Conservation (phyloP, 2,329 filamentous ascomycete species). For the Nemania sp. region DNA sequence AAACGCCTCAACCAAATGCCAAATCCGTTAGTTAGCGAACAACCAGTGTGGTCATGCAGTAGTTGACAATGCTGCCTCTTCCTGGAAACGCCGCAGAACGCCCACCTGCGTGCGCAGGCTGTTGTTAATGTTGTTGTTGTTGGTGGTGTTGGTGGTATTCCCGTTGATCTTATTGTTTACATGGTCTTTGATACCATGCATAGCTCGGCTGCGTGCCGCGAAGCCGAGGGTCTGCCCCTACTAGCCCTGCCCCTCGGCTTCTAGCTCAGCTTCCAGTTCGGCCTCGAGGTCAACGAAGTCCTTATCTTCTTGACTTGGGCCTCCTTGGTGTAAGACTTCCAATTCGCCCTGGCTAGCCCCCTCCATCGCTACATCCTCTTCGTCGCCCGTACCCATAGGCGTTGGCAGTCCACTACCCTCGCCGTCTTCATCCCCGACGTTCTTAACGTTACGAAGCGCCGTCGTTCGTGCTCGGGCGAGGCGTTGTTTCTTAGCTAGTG, state of each 20-base stretch:
- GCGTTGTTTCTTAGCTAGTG: constrained; percentile 47
- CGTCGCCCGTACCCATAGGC: constrained; percentile 45
- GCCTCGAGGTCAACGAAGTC: constrained; percentile 52
- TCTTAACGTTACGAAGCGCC: constrained; percentile 47
- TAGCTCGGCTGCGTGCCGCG: background rate
- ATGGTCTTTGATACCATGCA: too few relatives aligned
- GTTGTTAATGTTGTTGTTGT: background rate
- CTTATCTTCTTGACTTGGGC: constrained; percentile 33
- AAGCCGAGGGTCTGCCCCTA: background rate
- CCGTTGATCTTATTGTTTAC: background rate
- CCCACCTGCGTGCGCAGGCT: background rate
- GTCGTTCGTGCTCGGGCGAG: constrained; percentile 45
- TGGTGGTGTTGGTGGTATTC: too few relatives aligned
- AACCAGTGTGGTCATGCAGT: too few relatives aligned
- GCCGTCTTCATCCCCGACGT: constrained; percentile 37
- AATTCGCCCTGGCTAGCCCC: constrained; percentile 23
- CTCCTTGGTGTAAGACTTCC: constrained; percentile 26
- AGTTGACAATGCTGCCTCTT: background rate
- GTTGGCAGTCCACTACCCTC: constrained; percentile 43
- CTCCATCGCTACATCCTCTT: constrained; percentile 43
- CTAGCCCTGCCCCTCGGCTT: constrained; percentile 29
- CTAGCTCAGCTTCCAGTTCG: constrained; percentile 46
- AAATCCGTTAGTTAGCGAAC: too few relatives aligned
- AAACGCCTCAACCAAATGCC: too few relatives aligned
- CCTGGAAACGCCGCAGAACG: constrained; percentile 6